Evolutionary conservation across 1,139 yeast genomes (phyloP).

Genomic region (Kodamaea plutei): DNA sequence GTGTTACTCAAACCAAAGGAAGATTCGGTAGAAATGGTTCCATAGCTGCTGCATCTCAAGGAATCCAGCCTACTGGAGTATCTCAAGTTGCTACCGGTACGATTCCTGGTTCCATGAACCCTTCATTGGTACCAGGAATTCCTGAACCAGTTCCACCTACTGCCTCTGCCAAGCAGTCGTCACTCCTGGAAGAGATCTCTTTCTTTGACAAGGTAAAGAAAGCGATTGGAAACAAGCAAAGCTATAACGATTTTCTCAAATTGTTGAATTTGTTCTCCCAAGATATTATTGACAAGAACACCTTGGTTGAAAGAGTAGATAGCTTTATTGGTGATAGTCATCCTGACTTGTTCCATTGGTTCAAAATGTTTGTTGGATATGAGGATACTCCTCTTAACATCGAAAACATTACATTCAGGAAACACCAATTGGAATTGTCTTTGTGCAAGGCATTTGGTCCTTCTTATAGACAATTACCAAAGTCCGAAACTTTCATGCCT

Average conservation of each 20-base stretch:
- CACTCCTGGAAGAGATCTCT: slow-evolving; percentile 75
- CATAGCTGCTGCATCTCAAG: slow-evolving; percentile 7
- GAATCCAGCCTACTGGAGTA: slow-evolving; percentile 22
- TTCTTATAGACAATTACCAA: slow-evolving; percentile 87
- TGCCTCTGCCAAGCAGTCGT: slow-evolving; percentile 47
- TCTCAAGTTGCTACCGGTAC: slow-evolving; percentile 22
- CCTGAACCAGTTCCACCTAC: slow-evolving; percentile 83
- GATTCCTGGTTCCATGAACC: too few species aligned
- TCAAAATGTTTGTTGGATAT: slow-evolving; percentile 85
- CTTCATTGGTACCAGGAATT: slow-evolving; percentile 77
- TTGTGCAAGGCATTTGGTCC: slow-evolving; percentile 91
- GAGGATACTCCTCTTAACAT: slow-evolving; percentile 74
- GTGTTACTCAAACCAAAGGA: slow-evolving; percentile 13
- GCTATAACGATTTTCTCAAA: slow-evolving; percentile 87
- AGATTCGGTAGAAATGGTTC: slow-evolving; percentile 6
- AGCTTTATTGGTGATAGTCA: slow-evolving; percentile 76
- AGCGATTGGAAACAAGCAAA: slow-evolving; percentile 82
- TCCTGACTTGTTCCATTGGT: slow-evolving; percentile 83
- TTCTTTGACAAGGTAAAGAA: slow-evolving; percentile 93
- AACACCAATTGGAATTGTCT: slow-evolving; percentile 84
- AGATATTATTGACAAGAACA: slow-evolving; percentile 79
- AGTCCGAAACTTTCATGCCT: slow-evolving; percentile 94
- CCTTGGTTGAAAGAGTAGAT: slow-evolving; percentile 80
- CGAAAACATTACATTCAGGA: slow-evolving; percentile 83
- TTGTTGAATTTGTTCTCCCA: slow-evolving; percentile 82